phyloP scores from a whole-genome alignment of 192 early-diverging fungal genomes.

The Backusella parvicylindrica region DNA sequence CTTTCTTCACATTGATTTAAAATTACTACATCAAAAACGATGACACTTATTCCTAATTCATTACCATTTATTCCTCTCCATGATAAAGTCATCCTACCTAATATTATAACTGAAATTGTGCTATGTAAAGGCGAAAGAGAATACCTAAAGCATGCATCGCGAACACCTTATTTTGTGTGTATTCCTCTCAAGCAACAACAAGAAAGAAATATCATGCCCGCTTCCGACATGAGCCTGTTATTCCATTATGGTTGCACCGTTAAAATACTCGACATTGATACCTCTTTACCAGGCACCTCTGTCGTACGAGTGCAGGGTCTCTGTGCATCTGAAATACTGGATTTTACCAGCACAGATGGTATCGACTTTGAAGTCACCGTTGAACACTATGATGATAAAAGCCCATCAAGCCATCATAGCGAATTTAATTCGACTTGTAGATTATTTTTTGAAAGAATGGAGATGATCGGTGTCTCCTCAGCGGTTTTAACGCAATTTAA shows the following conservation, averaged over 20 bases:
- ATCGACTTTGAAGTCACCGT: constrained; percentile 52
- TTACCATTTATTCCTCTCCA: neutral
- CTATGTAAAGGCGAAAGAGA: neutral
- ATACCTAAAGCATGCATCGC: neutral
- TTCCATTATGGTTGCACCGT: constrained; percentile 50
- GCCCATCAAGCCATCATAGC: too few species aligned
- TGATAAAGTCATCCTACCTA: neutral
- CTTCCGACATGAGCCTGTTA: constrained; percentile 23
- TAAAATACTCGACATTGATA: constrained; percentile 41
- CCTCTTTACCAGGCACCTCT: constrained; percentile 44
- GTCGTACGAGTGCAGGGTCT: constrained; percentile 62
- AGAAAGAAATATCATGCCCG: neutral
- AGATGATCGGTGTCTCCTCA: neutral
- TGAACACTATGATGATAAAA: constrained; percentile 37
- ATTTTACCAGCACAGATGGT: constrained; percentile 31
- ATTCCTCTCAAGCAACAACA: neutral
- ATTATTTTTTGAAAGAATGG: neutral
- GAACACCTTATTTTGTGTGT: neutral
- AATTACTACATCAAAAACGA: neutral
- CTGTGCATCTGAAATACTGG: constrained; percentile 52
- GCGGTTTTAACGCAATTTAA: constrained; percentile 50
- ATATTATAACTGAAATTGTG: neutral
- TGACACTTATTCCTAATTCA: neutral
- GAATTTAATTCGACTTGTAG: neutral
- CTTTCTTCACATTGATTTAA: neutral